Base-by-base conservation (phyloP, 78 protist species). In the Tieghemostelium lacteum region DNA sequence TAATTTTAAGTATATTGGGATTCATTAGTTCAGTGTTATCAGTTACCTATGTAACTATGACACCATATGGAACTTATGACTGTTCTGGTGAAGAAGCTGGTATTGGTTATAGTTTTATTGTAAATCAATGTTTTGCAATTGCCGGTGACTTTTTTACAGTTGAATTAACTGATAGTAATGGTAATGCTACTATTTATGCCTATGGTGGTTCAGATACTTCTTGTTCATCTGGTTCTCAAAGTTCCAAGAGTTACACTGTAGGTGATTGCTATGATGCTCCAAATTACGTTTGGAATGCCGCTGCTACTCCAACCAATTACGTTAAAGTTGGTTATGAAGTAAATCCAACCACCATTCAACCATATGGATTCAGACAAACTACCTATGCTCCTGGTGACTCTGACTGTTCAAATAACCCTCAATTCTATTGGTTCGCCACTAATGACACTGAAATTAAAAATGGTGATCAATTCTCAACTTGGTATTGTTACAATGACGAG, bases 381-480 rank as follows among this genome's bases (percentile, higher is more conserved):
- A 61, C 67, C 67, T 61, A 61, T 61, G 67, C 67, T 31, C 67
- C 67, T 10, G 67, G 67, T 61, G 67, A 61, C 33, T 5, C 4
- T 3, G 31, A 31, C 4, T 61, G 67, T 31, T 31, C 10, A 3
- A 37, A 19, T 24, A 61, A 61, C 31, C 67, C 67, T 17, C 67
- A 61, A 31, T 61, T 61, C 37, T 61, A 61, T 12, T 61, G 67
- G 67, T 61, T 31, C 12, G 29, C 67, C 37, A n/a, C 67, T 4
- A 61, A 61, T 19, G 6, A 61, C 67, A 29, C 67, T 19, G 17
- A 29, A 7, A 61, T 61, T 37, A 17, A 61, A 17, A 31, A 3
- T 31, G 29, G 31, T 31, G 31, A 61, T 31, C 40, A 61, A 61
- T 5, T 31, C 10, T n/a, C n/a, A n/a, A n/a, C n/a, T n/a, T n/a